Percentiles rank a stretch among this genome's conserved stretches.
Evolutionary conservation across 306 rosid species (phyloP).

Genomic region (Vigna trinervia): DNA sequence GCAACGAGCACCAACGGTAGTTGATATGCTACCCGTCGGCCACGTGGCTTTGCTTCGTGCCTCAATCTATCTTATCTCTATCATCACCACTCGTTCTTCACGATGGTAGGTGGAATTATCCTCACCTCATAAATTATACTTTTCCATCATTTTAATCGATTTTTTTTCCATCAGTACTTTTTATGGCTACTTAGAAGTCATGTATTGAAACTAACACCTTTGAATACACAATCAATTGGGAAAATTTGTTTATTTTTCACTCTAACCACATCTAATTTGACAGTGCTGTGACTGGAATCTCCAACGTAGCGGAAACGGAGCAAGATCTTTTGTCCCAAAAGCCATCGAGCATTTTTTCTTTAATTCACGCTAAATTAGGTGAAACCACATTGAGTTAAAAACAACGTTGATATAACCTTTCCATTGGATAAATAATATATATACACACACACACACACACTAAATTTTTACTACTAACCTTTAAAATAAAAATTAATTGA

Average conservation of each 20-base stretch:
- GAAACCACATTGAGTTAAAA: background rate
- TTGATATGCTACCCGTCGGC: slow-evolving; percentile 54
- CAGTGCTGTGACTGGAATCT: background rate
- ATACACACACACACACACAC: background rate
- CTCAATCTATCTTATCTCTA: slow-evolving; percentile 47
- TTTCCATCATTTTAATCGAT: no score
- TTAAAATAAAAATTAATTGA: background rate
- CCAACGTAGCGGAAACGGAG: background rate
- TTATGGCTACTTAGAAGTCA: background rate
- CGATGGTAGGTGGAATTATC: slow-evolving; percentile 39
- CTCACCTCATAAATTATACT: background rate
- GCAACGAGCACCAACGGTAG: slow-evolving; percentile 5
- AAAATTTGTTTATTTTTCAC: background rate
- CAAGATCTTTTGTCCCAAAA: slow-evolving; percentile 9
- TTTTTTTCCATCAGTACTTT: no score
- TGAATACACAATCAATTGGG: background rate
- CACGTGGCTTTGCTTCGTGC: slow-evolving; percentile 54
- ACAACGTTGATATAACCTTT: background rate
- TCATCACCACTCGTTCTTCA: slow-evolving; percentile 39
- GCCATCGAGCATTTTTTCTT: background rate
- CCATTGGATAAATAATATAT: background rate
- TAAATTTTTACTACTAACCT: background rate
- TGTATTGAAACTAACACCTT: background rate
- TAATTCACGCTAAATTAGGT: no score
- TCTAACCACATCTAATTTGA: no score